Evolutionary conservation across 352 stramenopile species (phyloP), one percentile per base, ranked within the genome.

Genomic region (Phytophthora ohioensis): DNA sequence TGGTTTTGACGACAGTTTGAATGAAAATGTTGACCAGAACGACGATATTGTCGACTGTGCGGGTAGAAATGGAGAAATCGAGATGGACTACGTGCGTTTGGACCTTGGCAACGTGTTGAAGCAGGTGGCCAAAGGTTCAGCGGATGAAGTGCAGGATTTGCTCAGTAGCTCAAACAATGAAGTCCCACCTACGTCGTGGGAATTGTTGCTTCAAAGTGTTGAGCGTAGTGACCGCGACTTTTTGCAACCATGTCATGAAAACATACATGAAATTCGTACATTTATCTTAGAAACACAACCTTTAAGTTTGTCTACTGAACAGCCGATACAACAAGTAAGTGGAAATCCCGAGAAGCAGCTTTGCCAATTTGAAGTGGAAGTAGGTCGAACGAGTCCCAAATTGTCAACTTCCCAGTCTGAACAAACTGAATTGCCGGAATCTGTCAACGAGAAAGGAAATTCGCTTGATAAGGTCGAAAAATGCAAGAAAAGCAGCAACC

Each of bases 171-270:
- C 34, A 52, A 4, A 39, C 1, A 12, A 30, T 12, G 41, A 32
- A 49, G 46, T 31, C 48, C 12, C 42, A 32, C 3, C 13, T 9
- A 17, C 58, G 3, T 70, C 71, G 17, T 89, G 80, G 80, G 21
- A 53, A 2, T 21, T 79, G 31, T 57, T 91, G 38, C 48, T 85
- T 5, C 56, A 72, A 55, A 83, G 62, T 38, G 77, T 91, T 4
- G 67, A 72, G 32, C 58, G 71, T 10, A 78, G 64, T 21, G 79
- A 91, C 3, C 48, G 68, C 3, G 69, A 82, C 3, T 85, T 87
- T 30, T 91, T 87, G 39, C 49, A 69, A 21, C 73, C 67, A 35
- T 75, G 73, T 32, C 54, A 58, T 3, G 54, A 73, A 52, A 71
- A 79, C 9, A 59, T 85, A 15, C 15, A 68, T 8, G 64, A 83